Base-by-base conservation (phyloP, 176 grass and related monocot species). In the Hordeum vulgare region DNA sequence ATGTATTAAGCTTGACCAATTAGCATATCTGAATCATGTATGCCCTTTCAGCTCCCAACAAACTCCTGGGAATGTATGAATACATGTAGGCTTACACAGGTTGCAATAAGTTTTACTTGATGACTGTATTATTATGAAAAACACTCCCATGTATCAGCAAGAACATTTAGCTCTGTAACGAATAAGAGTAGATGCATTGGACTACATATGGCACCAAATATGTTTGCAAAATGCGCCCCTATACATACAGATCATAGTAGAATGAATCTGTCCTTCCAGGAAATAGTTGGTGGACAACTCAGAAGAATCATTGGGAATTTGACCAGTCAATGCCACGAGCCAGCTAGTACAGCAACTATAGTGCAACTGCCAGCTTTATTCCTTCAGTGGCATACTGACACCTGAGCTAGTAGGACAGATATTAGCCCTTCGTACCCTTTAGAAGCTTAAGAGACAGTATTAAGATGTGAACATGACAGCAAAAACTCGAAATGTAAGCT, bases 301-400 rank as follows among this genome's bases (percentile, higher is more conserved):
- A 57, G 59, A 83, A 83, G 21, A 90, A 86, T 80, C 51, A 83
- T 83, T 41, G 26, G 9, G 6, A 68, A 58, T 86, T 88, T 91
- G 89, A 91, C 89, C 77, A 78, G 85, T 91, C 85, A 91, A 85
- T 72, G 58, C 89, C 78, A 39, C n/a, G 20, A 56, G 41, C 47
- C 78, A 81, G 24, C 11, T 9, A 63, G 41, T 41, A 70, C 56
- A 77, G 24, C 49, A 65, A 34, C 25, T 85, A 64, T 68, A 84
- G 76, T 75, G 76, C 69, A 85, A 80, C 76, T 57, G 68, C 88
- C 73, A 85, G 64, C 42, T 81, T 80, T 82, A 61, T 77, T 86
- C 12, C 42, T 85, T 81, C 49, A 77, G 58, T 40, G 40, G 31
- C 56, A 60, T 31, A 74, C 41, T 49, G 23, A 37, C 40, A 69